Evolutionary conservation across 176 grass and related monocot genomes (phyloP).

Genomic region (Phyllostachys edulis): DNA sequence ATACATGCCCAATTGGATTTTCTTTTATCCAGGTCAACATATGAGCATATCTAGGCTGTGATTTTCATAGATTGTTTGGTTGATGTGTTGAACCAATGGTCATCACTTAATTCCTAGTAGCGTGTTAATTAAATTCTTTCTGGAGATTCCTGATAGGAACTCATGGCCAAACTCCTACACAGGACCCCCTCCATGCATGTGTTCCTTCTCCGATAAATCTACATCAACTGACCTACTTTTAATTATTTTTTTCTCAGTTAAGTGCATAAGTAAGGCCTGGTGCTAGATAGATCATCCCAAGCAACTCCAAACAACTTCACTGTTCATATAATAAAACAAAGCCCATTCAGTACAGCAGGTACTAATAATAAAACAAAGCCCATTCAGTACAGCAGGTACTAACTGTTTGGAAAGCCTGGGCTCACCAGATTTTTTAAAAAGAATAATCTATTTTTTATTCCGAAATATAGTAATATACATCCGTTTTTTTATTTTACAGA

Average conservation of each 20-base stretch:
- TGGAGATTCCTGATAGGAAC: slow-evolving; percentile 12
- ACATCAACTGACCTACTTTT: slow-evolving; percentile 8
- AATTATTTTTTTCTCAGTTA: neutral
- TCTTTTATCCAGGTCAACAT: neutral
- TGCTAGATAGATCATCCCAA: slow-evolving; percentile 24
- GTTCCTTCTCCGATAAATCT: slow-evolving; percentile 33
- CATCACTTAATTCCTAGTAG: slow-evolving; percentile 2
- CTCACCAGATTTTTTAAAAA: too few species aligned
- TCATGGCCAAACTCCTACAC: slow-evolving; percentile 14
- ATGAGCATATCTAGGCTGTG: slow-evolving; percentile 6
- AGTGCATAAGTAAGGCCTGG: slow-evolving; percentile 6
- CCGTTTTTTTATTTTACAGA: too few species aligned
- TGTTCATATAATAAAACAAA: slow-evolving; percentile 37
- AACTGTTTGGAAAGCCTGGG: neutral
- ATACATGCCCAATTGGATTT: neutral
- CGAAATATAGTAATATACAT: too few species aligned
- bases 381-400: slow-evolving; percentile 1
- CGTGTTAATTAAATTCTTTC: slow-evolving; percentile 9
- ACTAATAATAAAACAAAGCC: slow-evolving; percentile 34
- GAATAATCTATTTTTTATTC: too few species aligned
- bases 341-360: neutral
- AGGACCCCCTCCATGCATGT: slow-evolving; percentile 13
- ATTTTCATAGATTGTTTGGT: slow-evolving; percentile 2
- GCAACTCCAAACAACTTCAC: slow-evolving; percentile 37
- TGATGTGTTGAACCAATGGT: slow-evolving; percentile 3